A percentile compares a stretch with the other conserved stretches of the same genome.
Evolutionary conservation across 2,329 filamentous ascomycete genomes (phyloP).

Genomic region (Ceratocystiopsis brevicomis): DNA sequence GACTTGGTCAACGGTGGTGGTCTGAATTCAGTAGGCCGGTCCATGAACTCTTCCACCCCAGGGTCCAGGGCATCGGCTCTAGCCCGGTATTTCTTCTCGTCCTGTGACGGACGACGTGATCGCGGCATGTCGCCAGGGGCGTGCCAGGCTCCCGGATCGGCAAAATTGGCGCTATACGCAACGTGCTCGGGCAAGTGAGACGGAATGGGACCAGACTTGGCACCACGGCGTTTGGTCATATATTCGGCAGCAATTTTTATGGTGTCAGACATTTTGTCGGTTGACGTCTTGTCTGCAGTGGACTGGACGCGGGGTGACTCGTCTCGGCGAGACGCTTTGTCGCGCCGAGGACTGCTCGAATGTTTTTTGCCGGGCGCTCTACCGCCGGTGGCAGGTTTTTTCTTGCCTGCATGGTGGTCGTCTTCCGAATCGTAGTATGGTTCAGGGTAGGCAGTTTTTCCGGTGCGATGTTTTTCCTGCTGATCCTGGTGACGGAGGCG

Average conservation of each 20-base stretch:
- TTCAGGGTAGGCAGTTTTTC: conserved; percentile 12
- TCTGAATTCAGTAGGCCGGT: conserved; percentile 5
- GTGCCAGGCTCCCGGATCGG: conserved; percentile 8
- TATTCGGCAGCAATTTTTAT: conserved; percentile 10
- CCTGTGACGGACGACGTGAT: conserved; percentile 7
- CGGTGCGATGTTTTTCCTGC: conserved; percentile 14
- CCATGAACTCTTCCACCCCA: conserved; percentile 6
- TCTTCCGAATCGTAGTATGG: conserved; percentile 12
- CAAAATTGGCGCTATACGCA: conserved; percentile 5
- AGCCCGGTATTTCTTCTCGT: conserved; percentile 6
- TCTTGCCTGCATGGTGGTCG: conserved; percentile 10
- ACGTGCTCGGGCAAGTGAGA: neutral
- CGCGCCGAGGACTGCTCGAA: conserved; percentile 10
- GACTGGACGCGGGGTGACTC: conserved; percentile 4
- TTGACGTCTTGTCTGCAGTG: conserved; percentile 4
- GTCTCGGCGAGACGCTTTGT: conserved; percentile 7
- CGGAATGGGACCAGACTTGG: conserved; percentile 4
- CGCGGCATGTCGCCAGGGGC: neutral
- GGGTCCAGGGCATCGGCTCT: neutral
- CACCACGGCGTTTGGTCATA: conserved; percentile 8
- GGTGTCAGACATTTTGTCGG: conserved; percentile 3
- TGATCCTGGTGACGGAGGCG: conserved; percentile 11
- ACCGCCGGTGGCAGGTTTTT: conserved; percentile 7
- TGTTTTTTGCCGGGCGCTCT: conserved; percentile 14
- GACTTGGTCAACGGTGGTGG: conserved; percentile 13